phyloP scores from a whole-genome alignment of 345 rosid genomes.

The Corchorus capsularis region DNA sequence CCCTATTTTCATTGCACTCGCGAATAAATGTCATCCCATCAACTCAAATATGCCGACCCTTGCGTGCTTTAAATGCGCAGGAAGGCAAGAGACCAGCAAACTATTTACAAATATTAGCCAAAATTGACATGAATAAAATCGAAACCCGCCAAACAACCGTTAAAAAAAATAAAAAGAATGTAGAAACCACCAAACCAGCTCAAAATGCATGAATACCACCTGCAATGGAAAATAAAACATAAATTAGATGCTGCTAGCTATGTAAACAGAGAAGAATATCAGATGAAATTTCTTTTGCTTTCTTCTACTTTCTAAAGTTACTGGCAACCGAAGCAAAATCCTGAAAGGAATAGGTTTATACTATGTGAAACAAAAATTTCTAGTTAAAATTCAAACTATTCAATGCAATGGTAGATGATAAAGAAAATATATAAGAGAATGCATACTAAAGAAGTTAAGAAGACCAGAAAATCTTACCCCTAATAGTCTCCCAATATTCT shows the following conservation, averaged over 20 bases:
- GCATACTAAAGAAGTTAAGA: too few relatives aligned
- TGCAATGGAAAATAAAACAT: slow-evolving; percentile 17
- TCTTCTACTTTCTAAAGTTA: background rate
- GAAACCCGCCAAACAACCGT: slow-evolving; percentile 19
- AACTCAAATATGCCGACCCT: slow-evolving; percentile 29
- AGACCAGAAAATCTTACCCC: slow-evolving; percentile 29
- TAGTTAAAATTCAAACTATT: background rate
- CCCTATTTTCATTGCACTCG: slow-evolving; percentile 12
- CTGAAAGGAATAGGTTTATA: background rate
- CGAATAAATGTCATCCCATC: slow-evolving; percentile 23
- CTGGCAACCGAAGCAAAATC: background rate
- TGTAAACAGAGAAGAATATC: background rate
- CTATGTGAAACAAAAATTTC: background rate
- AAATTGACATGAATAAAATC: slow-evolving; percentile 18
- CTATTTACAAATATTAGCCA: slow-evolving; percentile 39
- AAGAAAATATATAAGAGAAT: background rate
- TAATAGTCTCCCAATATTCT: slow-evolving; percentile 9
- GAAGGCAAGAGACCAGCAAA: slow-evolving; percentile 27
- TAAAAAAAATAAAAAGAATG: slow-evolving; percentile 24
- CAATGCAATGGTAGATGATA: background rate
- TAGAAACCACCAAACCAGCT: slow-evolving; percentile 28
- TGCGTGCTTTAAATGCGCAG: slow-evolving; percentile 16
- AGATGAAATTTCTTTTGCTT: background rate
- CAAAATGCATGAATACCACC: slow-evolving; percentile 29
- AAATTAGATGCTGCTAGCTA: slow-evolving; percentile 12